A percentile compares a stretch with the other conserved stretches of the same genome.
These are phyloP conservation scores for Taphrina pruni DNA, from an alignment of 1,139 yeast species.

Conservation along the genomic window DNA sequence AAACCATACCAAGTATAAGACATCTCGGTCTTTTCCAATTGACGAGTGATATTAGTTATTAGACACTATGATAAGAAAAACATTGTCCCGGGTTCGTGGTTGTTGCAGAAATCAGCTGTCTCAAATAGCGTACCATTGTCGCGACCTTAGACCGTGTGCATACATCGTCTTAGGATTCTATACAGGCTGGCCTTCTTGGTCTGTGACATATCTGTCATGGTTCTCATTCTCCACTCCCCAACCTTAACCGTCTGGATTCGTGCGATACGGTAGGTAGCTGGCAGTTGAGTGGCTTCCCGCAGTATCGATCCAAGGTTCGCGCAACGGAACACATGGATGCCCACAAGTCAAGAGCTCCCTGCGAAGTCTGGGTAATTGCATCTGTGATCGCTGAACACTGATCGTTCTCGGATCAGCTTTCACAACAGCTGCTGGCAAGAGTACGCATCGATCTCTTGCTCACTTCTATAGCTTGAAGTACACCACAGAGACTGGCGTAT, in stretches of 20 bases:
- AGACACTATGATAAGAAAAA: no score
- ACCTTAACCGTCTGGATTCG: no score
- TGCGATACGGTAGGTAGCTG: no score
- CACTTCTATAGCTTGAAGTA: no score
- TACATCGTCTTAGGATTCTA: no score
- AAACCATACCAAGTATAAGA: slow-evolving; percentile 14
- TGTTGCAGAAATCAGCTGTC: neutral
- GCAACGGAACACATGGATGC: neutral
- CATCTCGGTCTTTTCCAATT: neutral
- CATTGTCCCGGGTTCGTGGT: neutral
- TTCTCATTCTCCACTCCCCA: neutral
- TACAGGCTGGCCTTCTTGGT: neutral
- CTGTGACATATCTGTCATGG: neutral
- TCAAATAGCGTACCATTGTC: no score
- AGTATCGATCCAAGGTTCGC: neutral
- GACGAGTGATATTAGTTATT: no score
- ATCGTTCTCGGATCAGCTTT: neutral
- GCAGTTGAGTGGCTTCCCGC: no score
- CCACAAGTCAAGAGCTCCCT: neutral
- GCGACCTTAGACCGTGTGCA: no score
- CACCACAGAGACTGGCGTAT: no score
- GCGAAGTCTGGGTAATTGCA: neutral
- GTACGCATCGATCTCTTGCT: no score
- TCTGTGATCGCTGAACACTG: neutral
- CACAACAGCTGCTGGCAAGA: no score